phyloP scores from a whole-genome alignment of 768 basidiomycete species.

The Hypholoma fasciculare region DNA sequence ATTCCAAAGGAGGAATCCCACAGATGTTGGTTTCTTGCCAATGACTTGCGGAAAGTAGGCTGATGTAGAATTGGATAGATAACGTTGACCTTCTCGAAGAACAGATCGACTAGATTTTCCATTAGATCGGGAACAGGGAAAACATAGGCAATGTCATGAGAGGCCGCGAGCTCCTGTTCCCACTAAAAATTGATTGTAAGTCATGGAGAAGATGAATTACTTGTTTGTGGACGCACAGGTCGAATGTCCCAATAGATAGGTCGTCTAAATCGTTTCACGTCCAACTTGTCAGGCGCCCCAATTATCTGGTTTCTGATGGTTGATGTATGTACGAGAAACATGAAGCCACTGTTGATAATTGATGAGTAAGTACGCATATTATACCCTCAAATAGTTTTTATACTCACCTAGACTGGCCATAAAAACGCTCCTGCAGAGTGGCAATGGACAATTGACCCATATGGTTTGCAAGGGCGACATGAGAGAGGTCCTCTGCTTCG shows the following conservation, averaged over 20 bases:
- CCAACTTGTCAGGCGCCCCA: slow-evolving; percentile 23
- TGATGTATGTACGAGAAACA: slow-evolving; percentile 42
- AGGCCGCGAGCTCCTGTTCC: slow-evolving; percentile 28
- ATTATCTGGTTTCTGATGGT: slow-evolving; percentile 32
- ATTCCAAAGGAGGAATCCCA: slow-evolving; percentile 51
- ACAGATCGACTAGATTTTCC: slow-evolving; percentile 49
- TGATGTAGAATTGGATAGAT: slow-evolving; percentile 66
- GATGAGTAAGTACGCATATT: background rate
- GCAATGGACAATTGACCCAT: slow-evolving; percentile 29
- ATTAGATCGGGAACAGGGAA: slow-evolving; percentile 55
- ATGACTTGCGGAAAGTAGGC: slow-evolving; percentile 57
- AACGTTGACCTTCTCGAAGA: slow-evolving; percentile 54
- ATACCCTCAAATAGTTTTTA: background rate
- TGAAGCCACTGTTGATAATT: slow-evolving; percentile 30
- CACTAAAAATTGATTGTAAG: slow-evolving; percentile 26
- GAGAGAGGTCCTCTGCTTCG: slow-evolving; percentile 31
- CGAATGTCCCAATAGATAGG: slow-evolving; percentile 30
- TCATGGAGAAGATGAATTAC: no score
- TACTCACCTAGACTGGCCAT: slow-evolving; percentile 37
- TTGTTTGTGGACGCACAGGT: slow-evolving; percentile 20
- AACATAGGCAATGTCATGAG: slow-evolving; percentile 26
- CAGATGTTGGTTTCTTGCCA: slow-evolving; percentile 48
- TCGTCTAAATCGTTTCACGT: slow-evolving; percentile 18
- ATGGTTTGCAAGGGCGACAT: slow-evolving; percentile 31
- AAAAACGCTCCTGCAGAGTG: slow-evolving; percentile 34